These are phyloP conservation scores for Pichia californica DNA, from an alignment of 805 yeast species.

Conservation along the genomic window DNA sequence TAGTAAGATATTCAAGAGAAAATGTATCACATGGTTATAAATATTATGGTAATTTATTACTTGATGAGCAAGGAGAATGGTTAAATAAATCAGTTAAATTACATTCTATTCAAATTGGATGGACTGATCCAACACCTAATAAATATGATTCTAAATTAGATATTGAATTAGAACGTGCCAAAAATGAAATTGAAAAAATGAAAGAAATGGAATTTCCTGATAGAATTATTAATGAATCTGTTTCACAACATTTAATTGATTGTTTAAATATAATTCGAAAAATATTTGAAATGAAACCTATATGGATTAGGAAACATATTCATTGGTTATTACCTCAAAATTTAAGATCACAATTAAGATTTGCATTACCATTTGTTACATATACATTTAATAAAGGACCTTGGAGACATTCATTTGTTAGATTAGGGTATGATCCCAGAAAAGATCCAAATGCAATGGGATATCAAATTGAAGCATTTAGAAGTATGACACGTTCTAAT, in stretches of 20 bases:
- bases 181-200: slow-evolving; percentile 31
- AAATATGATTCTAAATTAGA: slow-evolving; percentile 45
- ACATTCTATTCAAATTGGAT: slow-evolving; percentile 46
- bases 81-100: slow-evolving; percentile 42
- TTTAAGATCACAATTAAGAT: slow-evolving; percentile 45
- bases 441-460: slow-evolving; percentile 44
- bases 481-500: slow-evolving; percentile 23
- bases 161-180: slow-evolving; percentile 34
- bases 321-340: slow-evolving; percentile 45
- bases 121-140: slow-evolving; percentile 42
- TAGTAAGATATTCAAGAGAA: slow-evolving; percentile 74
- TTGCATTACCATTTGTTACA: slow-evolving; percentile 79
- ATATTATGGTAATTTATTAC: slow-evolving; percentile 65
- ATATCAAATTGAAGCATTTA: slow-evolving; percentile 84
- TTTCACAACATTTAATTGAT: slow-evolving; percentile 31
- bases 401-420: slow-evolving; percentile 83
- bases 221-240: slow-evolving; percentile 22
- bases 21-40: slow-evolving; percentile 72
- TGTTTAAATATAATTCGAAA: slow-evolving; percentile 38
- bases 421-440: slow-evolving; percentile 74
- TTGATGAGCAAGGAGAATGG: slow-evolving; percentile 50
- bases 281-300: slow-evolving; percentile 66
- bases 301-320: slow-evolving; percentile 79
- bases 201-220: slow-evolving; percentile 16
- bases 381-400: slow-evolving; percentile 86